These are phyloP conservation scores for Calamus simplicifolius DNA, from an alignment of 176 grass and related monocot genomes.

Conservation along the genomic window DNA sequence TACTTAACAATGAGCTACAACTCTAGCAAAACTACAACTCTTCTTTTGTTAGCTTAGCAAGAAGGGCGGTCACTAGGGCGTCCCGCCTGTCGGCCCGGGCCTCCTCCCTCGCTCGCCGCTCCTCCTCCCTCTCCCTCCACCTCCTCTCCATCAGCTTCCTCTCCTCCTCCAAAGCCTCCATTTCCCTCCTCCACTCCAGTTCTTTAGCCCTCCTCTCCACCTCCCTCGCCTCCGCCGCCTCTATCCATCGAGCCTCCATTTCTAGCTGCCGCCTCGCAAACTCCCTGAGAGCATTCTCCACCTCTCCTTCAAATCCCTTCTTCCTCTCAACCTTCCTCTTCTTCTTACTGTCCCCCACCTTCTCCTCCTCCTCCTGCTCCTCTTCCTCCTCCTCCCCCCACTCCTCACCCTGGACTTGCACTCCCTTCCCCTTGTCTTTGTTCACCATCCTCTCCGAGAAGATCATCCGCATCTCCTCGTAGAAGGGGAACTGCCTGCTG, in stretches of 20 bases:
- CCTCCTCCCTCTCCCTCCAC: constrained; percentile 18
- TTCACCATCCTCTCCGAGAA: not conserved
- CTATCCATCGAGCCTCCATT: constrained; percentile 1
- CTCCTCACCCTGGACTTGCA: not conserved
- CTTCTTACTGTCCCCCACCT: not conserved
- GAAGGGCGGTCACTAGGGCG: constrained; percentile 1
- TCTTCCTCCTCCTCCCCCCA: not conserved
- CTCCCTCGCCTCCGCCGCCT: constrained; percentile 10
- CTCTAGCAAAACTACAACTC: not conserved
- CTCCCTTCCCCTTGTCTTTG: not conserved
- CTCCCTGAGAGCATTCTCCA: constrained; percentile 1
- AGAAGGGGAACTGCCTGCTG: constrained; percentile 5
- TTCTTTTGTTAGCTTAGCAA: not conserved
- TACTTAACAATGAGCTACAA: too few relatives aligned
- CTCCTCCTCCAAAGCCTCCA: constrained; percentile 5
- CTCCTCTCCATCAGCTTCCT: constrained; percentile 1
- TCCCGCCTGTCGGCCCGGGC: constrained; percentile 1
- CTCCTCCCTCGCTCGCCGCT: constrained; percentile 3
- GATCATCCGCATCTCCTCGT: constrained; percentile 13
- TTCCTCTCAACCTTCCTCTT: not conserved
- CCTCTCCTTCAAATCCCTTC: not conserved
- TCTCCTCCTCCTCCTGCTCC: not conserved
- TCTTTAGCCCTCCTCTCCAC: constrained; percentile 6
- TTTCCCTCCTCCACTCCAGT: constrained; percentile 3
- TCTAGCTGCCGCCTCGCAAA: constrained; percentile 5